A percentile compares a stretch with the other conserved stretches of the same genome.
Conservation (phyloP, 345 rosid genomes). For the Populus ilicifolia region DNA sequence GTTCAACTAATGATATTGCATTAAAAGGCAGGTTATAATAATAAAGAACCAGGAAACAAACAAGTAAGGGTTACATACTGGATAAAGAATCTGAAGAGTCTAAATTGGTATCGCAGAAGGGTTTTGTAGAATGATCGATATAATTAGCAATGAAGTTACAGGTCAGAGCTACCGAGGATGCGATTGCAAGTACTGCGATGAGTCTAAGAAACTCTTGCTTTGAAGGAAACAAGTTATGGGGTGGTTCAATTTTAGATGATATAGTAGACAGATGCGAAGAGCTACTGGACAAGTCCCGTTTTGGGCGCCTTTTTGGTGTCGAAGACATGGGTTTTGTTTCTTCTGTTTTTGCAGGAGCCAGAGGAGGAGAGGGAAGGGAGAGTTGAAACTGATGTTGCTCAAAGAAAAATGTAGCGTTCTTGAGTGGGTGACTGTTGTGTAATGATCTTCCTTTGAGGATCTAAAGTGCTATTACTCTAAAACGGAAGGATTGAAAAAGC, state of each 20-base stretch:
- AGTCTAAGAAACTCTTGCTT: slow-evolving; percentile 52
- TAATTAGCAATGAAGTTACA: slow-evolving; percentile 46
- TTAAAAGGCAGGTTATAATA: neutral
- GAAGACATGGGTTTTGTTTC: slow-evolving; percentile 26
- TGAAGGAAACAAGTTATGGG: slow-evolving; percentile 63
- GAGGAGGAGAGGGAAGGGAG: too few species aligned
- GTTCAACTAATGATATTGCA: too few species aligned
- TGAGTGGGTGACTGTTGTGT: too few species aligned
- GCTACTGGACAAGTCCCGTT: neutral
- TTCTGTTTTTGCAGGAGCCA: neutral
- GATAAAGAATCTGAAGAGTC: slow-evolving; percentile 38
- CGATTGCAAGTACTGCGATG: slow-evolving; percentile 49
- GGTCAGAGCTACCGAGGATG: slow-evolving; percentile 58
- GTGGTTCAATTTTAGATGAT: slow-evolving; percentile 50
- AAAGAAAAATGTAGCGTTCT: too few species aligned
- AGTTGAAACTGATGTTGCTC: too few species aligned
- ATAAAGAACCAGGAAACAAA: neutral
- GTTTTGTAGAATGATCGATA: slow-evolving; percentile 38
- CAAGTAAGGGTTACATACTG: slow-evolving; percentile 32
- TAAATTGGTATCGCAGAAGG: slow-evolving; percentile 54
- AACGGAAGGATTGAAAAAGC: too few species aligned
- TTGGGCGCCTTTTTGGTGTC: slow-evolving; percentile 42
- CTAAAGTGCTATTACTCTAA: too few species aligned
- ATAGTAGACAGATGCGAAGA: slow-evolving; percentile 26
- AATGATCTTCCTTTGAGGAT: too few species aligned